Base-by-base conservation (phyloP, 116 monocot species). In the Phalaenopsis hybrid region DNA sequence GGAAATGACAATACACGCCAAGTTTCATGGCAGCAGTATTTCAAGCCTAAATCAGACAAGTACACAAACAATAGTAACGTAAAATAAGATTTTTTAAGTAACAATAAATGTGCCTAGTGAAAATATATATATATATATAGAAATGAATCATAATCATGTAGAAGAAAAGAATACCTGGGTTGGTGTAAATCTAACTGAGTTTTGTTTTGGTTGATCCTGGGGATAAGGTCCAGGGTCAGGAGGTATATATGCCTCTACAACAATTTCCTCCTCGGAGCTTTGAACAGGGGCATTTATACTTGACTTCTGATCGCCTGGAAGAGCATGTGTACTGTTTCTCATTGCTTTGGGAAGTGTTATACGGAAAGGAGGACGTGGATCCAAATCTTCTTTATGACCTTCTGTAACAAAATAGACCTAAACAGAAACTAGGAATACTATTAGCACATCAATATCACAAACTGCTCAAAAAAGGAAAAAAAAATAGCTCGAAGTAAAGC, bases 141-240 rank as follows among this genome's bases (percentile, higher is more conserved):
- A 70, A 16, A n/a, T 20, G 23, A 21, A 37, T 55, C 13, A 57
- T 34, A 57, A 57, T 0, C 31, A 78, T 37, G 12, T 31, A 33
- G 16, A 78, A 77, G 25, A 59, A 79, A 73, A 21, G 1, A 83
- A 25, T 93, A 99, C 95, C 93, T 95, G 95, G 13, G 95, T 99
- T 18, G 95, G 89, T 48, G 95, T 99, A 85, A 99, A 99, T 88
- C 92, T 90, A 81, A 99, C 99, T 20, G 95, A 86, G 57, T 99
- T 95, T 80, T 92, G 92, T 76, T 99, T 99, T 46, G 99, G 99
- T 82, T 99, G 86, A 84, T 99, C 91, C 82, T 99, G 99, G 48
- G 99, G 99, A 86, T 95, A 99, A 52, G 99, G 95, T 65, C 99
- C 98, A 31, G 99, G 99, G 83, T 99, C 95, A 75, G 88, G 78